Base-by-base conservation (phyloP, 371 early-diverging fungal genomes). In the Catenaria anguillulae region DNA sequence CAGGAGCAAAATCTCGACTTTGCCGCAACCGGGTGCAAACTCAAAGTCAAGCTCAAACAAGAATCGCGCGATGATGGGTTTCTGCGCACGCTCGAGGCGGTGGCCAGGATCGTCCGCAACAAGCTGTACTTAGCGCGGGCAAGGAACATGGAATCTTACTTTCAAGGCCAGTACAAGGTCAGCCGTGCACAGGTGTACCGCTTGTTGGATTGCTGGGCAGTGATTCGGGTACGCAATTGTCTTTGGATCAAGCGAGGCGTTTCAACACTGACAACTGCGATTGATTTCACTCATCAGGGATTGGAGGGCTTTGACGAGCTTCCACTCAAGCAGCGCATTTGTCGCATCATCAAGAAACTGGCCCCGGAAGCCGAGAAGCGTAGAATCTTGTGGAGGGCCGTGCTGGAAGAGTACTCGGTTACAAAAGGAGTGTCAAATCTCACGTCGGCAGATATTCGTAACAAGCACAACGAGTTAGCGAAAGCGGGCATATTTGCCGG, bases 281-380 rank as follows among this genome's bases (percentile, higher is more conserved):
- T 37, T 37, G 37, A 8, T 37, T 37, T 37, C 37, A 24, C 1
- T 2, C 1, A 1, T 21, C 24, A 56, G 56, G 56, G 31, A 23
- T 24, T 56, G 23, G 37, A 56, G 21, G 56, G 31, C n/a, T 56
- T 56, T 36, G 29, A 24, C 23, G 35, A 56, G n/a, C n/a, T 29
- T 2, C 56, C 56, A 10, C 34, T 56, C 56, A 56, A 56, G 56
- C 56, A 56, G 24, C 56, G 56, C 35, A 56, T 56, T 23, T 56
- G 56, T 36, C 56, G 56, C 37, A 56, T 36, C 5, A 24, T 56
- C 56, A 56, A 56, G 24, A 56, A 56, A 36, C n/a, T 46, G 46
- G 24, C 23, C 24, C 46, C 46, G 4, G 17, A 5, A 24, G 2
- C 8, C 24, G 46, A 46, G 8, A 10, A 21, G n/a, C 46, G 46